Evolutionary conservation across 2,329 filamentous ascomycete species (phyloP), one percentile per base, ranked within the genome.

Genomic region (Verticillium nubilum): DNA sequence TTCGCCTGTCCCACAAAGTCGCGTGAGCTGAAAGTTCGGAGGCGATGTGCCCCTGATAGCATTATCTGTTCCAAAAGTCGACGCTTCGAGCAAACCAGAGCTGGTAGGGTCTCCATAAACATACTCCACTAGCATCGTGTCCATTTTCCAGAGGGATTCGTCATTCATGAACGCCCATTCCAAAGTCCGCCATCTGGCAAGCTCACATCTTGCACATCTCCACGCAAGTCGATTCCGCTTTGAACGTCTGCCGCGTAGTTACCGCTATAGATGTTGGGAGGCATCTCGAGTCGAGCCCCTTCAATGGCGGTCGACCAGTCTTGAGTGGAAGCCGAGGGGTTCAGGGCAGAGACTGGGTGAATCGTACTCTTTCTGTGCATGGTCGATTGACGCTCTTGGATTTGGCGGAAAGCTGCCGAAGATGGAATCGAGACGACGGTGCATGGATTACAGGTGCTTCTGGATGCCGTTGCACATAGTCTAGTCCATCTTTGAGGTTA

Each of bases 61-160:
- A 31, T 31, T 10, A 31, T 19, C 25, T 33, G 53, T 9, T 25
- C 53, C 19, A 33, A 6, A 37, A 37, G 9, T 33, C 56, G 15
- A 55, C 52, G 5, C n/a, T 23, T 57, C 53, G 25, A 59, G 37
- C 25, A 54, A 19, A 1, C 56, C 58, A 17, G 31, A 42, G 10
- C 47, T 31, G 15, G 13, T 55, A 4, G 58, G 55, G 28, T 65
- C 63, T 12, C 60, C 64, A 26, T 65, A 64, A 7, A 61, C 63
- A 26, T 64, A 66, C 27, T 65, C 61, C 19, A 63, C 62, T 19
- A 66, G 42, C 19, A 59, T 57, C 5, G 57, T 58, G 25, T 64
- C 61, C 63, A 64, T 65, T 17, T 64, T 66, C 63, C 63, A 66
- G 12, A 63, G 13, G 10, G 61, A 54, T 9, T 61, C 63, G 23